Conservation (phyloP, 192 early-diverging fungal genomes). For the Coemansia sp. region DNA sequence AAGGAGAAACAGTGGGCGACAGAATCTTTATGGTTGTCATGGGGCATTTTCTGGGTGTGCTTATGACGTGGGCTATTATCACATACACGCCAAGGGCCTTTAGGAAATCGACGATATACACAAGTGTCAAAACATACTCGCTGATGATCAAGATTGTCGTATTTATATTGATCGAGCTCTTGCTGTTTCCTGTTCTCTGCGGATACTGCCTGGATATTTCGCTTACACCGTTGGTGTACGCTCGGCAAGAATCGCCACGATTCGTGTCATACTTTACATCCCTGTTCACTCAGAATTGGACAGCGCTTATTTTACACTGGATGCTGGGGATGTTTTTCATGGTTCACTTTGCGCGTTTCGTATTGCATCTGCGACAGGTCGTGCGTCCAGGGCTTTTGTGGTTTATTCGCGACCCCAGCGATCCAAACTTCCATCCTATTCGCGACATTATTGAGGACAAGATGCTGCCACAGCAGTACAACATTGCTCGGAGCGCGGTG, state of each 20-base stretch:
- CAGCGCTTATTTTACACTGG: slow-evolving; percentile 78
- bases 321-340: slow-evolving; percentile 90
- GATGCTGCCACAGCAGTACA: slow-evolving; percentile 73
- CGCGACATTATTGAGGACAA: slow-evolving; percentile 88
- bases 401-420: slow-evolving; percentile 98
- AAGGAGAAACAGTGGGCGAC: slow-evolving; percentile 38
- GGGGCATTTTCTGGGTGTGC: slow-evolving; percentile 48
- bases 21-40: slow-evolving; percentile 45
- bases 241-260: slow-evolving; percentile 63
- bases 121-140: slow-evolving; percentile 34
- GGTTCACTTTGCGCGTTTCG: slow-evolving; percentile 90
- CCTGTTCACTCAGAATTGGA: slow-evolving; percentile 7
- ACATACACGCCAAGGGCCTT: slow-evolving; percentile 23
- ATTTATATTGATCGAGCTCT: slow-evolving; percentile 87
- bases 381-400: slow-evolving; percentile 95
- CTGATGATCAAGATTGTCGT: slow-evolving; percentile 68
- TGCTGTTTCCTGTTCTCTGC: slow-evolving; percentile 84
- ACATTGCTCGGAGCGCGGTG: slow-evolving; percentile 75
- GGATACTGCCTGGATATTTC: slow-evolving; percentile 84
- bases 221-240: slow-evolving; percentile 73
- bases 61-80: slow-evolving; percentile 58
- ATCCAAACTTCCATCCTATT: slow-evolving; percentile 92
- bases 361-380: slow-evolving; percentile 76
- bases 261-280: slow-evolving; percentile 54
- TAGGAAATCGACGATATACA: slow-evolving; percentile 25